Conservation (phyloP, 257 asterid species). For the Solanum pimpinellifolium region DNA sequence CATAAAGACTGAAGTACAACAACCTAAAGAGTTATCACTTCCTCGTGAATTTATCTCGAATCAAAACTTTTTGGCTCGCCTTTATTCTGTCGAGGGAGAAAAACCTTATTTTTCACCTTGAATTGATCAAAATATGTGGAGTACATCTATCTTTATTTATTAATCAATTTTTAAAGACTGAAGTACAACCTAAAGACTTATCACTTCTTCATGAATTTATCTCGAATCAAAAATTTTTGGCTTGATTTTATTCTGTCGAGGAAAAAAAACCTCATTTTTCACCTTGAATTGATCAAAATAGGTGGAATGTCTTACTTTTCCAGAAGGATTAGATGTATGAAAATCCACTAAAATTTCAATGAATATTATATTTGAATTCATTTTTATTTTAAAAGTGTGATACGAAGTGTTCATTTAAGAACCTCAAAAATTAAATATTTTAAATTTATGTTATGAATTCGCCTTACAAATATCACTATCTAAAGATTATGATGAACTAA, state of each 20-base stretch:
- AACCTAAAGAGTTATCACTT: too few species aligned
- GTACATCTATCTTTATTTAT: neutral
- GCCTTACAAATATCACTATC: neutral
- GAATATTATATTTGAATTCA: neutral
- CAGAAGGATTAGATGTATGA: neutral
- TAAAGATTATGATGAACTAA: neutral
- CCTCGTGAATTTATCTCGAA: neutral
- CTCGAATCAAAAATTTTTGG: neutral
- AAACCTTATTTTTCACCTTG: neutral
- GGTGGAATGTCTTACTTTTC: too few species aligned
- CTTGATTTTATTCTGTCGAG: neutral
- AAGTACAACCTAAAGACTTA: neutral
- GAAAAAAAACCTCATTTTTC: neutral
- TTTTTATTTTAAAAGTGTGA: neutral
- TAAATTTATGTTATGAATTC: neutral
- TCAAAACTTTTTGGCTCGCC: neutral
- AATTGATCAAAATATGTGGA: neutral
- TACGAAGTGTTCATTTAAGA: neutral
- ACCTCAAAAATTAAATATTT: neutral
- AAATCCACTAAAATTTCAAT: neutral
- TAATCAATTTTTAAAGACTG: too few species aligned
- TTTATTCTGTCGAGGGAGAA: neutral
- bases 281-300: neutral
- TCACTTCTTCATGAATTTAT: neutral
- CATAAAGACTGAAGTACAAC: too few species aligned